Evolutionary conservation across 2,329 filamentous ascomycete species (phyloP).

Genomic region (Scopulariopsis brevicaulis): DNA sequence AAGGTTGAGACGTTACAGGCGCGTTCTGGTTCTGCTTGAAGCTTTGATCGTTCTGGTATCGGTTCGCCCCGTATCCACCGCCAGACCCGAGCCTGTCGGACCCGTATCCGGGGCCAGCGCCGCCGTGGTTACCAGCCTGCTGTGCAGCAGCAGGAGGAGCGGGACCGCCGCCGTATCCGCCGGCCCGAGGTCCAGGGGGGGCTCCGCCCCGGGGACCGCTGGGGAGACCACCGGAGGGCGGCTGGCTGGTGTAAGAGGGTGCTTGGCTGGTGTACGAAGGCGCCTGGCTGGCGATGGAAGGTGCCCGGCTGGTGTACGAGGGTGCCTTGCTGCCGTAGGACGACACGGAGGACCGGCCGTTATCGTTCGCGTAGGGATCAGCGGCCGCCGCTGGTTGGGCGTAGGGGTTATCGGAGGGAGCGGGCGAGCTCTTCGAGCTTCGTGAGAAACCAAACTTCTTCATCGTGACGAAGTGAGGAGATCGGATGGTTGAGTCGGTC

Average conservation of each 20-base stretch:
- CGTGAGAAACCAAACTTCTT: slow-evolving; percentile 50
- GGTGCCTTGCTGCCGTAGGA: slow-evolving; percentile 12
- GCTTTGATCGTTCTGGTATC: slow-evolving; percentile 31
- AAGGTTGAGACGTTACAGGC: neutral
- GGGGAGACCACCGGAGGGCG: slow-evolving; percentile 3
- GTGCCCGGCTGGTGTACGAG: neutral
- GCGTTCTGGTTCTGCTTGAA: slow-evolving; percentile 10
- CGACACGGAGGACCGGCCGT: slow-evolving; percentile 15
- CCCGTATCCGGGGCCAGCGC: slow-evolving; percentile 27
- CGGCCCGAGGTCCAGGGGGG: slow-evolving; percentile 16
- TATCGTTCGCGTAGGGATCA: slow-evolving; percentile 44
- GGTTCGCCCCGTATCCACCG: slow-evolving; percentile 35
- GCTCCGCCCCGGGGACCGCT: slow-evolving; percentile 21
- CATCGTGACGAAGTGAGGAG: slow-evolving; percentile 26
- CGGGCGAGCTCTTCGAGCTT: slow-evolving; percentile 39
- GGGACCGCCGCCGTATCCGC: slow-evolving; percentile 21
- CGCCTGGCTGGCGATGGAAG: neutral
- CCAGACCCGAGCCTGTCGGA: slow-evolving; percentile 39
- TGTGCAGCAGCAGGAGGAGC: slow-evolving; percentile 7
- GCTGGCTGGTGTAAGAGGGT: neutral
- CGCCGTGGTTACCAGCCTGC: neutral
- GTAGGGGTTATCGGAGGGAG: slow-evolving; percentile 40
- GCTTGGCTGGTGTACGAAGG: neutral
- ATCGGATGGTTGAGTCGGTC: neutral
- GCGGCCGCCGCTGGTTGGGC: slow-evolving; percentile 30